phyloP scores from a whole-genome alignment of 2,329 filamentous ascomycete genomes.

The Diaporthe nobilis region DNA sequence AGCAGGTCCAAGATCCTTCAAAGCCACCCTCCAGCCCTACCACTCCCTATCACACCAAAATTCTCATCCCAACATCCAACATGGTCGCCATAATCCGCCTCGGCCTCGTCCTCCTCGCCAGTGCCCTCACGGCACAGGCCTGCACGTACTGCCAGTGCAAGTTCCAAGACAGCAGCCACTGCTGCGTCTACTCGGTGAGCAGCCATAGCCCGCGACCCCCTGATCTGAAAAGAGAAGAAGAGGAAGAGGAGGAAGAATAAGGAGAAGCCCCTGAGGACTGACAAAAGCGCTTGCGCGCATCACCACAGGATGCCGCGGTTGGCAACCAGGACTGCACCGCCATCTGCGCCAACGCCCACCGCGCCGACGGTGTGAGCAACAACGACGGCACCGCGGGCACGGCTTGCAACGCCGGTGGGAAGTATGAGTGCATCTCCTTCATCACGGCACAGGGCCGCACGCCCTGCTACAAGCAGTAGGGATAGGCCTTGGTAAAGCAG shows the following conservation, averaged over 20 bases:
- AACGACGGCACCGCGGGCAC: background rate
- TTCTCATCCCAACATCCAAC: background rate
- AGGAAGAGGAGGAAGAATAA: too few species aligned
- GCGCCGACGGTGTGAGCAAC: conserved; percentile 7
- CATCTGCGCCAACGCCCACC: conserved; percentile 1
- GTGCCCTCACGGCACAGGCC: conserved; percentile 17
- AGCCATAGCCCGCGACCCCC: background rate
- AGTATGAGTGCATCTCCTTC: conserved; percentile 2
- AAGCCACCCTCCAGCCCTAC: background rate
- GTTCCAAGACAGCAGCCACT: conserved; percentile 27
- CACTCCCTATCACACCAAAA: background rate
- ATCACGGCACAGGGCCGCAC: conserved; percentile 12
- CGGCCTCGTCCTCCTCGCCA: conserved; percentile 6
- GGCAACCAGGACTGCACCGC: conserved; percentile 4
- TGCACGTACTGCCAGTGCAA: conserved; percentile 30
- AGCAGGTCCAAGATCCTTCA: background rate
- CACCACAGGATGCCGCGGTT: background rate
- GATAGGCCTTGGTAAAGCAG: background rate
- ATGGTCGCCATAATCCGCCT: conserved; percentile 14
- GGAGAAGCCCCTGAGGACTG: background rate
- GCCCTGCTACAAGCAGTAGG: conserved; percentile 21
- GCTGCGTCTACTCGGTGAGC: conserved; percentile 24
- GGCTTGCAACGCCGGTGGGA: conserved; percentile 5
- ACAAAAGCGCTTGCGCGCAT: background rate
- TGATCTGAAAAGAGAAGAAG: too few species aligned